Base-by-base conservation (phyloP, 1,139 yeast genomes). In the Yamadazyma diospyri region DNA sequence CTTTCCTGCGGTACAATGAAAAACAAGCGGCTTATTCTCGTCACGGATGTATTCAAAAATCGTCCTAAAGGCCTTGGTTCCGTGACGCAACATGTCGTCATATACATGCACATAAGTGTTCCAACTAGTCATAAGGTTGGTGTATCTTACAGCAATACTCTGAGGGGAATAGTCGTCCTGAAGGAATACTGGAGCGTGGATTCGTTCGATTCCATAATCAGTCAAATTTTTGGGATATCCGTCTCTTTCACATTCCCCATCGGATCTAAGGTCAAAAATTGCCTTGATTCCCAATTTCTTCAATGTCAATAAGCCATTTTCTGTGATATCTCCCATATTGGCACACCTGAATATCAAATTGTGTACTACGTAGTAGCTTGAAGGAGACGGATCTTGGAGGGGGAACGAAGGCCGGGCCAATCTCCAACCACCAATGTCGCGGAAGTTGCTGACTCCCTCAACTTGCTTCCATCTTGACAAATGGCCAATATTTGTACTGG, bases 1-100 rank as follows among this genome's bases (percentile, higher is more conserved):
- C 52, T 85, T 86, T 2, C 95, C 95, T 1, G 94, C 94, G 2
- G 89, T 77, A 55, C 95, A 86, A 51, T 84, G 94, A 52, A 80
- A 76, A 5, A 82, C 59, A 40, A 84, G 61, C 2, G 78, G 75
- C 16, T 41, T 42, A 25, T 51, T 48, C 11, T 64, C 63, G 41
- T 81, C 84, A 28, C 78, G 62, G 27, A 86, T 62, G 46, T 62
- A 72, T 31, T 59, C 56, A 44, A 81, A 76, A 20, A 82, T 64
- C 2, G 53, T 50, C 32, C 57, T 64, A 47, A 73, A 78, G 3
- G 75, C 61, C 3, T 44, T 48, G 1, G 47, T 51, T 1, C 87
- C 87, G 22, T 58, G 51, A 11, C 57, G 61, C 33, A 85, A 54
- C 51, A 83, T 72, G 39, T 76, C 76, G 37, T 68, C 69, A 50